A percentile compares a stretch with the other conserved stretches of the same genome.
Conservation (phyloP, 2,329 filamentous ascomycete species). For the Monosporascus sp. region DNA sequence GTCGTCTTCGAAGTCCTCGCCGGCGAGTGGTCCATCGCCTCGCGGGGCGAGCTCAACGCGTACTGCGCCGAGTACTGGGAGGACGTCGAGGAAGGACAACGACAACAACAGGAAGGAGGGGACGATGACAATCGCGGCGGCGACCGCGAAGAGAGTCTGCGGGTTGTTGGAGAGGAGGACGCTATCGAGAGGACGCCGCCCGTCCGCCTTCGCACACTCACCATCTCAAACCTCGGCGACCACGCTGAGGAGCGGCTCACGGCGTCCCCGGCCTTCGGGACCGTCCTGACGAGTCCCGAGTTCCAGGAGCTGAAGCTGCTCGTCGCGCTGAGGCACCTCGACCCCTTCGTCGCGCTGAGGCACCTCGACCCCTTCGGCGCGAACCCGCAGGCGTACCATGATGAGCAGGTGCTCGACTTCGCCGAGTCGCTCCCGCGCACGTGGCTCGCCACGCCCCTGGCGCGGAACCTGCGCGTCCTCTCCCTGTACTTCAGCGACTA, state of each 20-base stretch:
- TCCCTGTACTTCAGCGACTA: constrained; percentile 32
- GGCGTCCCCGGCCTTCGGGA: not conserved
- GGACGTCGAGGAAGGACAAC: too few relatives aligned
- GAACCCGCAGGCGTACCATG: too few relatives aligned
- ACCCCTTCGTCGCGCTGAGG: too few relatives aligned
- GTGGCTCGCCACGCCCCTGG: constrained; percentile 16
- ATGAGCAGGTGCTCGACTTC: constrained; percentile 13
- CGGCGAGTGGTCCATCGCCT: too few relatives aligned
- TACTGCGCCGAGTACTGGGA: too few relatives aligned
- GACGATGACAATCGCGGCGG: too few relatives aligned
- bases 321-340: not conserved
- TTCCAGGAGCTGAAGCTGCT: constrained; percentile 5
- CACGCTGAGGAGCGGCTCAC: constrained; percentile 4
- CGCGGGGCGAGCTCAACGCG: too few relatives aligned
- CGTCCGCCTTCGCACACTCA: constrained; percentile 3
- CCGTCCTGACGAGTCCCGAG: not conserved
- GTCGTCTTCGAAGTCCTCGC: too few relatives aligned
- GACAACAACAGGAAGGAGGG: too few relatives aligned
- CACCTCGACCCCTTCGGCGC: too few relatives aligned
- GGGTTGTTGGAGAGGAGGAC: too few relatives aligned
- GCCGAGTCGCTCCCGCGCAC: constrained; percentile 10
- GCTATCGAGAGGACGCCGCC: not conserved
- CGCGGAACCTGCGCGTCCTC: constrained; percentile 27
- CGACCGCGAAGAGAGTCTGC: too few relatives aligned
- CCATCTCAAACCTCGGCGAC: constrained; percentile 2